Base-by-base conservation (phyloP, 106 monocot genomes). In the Triglochin maritima region DNA sequence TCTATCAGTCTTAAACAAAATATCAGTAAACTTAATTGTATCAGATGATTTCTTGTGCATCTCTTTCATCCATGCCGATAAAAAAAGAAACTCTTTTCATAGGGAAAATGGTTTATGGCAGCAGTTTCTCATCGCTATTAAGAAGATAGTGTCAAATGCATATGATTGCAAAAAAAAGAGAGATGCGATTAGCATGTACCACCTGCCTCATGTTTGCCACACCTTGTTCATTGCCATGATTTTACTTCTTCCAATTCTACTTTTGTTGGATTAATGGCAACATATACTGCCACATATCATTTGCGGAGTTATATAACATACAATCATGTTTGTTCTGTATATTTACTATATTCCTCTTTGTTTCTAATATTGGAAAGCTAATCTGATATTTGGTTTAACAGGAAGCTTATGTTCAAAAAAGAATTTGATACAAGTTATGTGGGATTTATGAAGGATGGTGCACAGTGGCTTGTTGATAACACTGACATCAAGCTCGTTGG, bases 401-500 rank as follows among this genome's bases (percentile, higher is more conserved):
- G 89, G 79, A 58, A 83, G 45, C 85, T 89, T 47, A 89, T 89
- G 89, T 85, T 66, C 70, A 89, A 76, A 42, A 89, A 82, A 56
- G 85, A 81, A 69, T 79, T 73, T 67, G 89, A 89, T 80, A 69
- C 75, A 44, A 86, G 80, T 64, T 93, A 71, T 67, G 78, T 82
- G 65, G 93, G 86, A 13, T 89, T 93, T 61, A 86, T 69, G 75
- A 84, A 74, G 68, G 93, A 93, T 82, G 93, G 93, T 69, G 83
- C 93, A 60, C 81, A 84, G 42, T 93, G 89, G 93, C 72, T 93
- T 60, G 86, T 89, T 1, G 81, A 93, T n/a, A 93, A 93, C 78
- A 93, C 93, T 56, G 81, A 89, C 73, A 89, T 93, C 44, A 89
- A 93, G 76, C 82, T 93, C 72, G 79, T 88, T 50, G 88, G 93